Percentiles rank a stretch among this genome's conserved stretches.
phyloP scores from a whole-genome alignment of 106 monocot species.

The Dactylorhiza incarnata region DNA sequence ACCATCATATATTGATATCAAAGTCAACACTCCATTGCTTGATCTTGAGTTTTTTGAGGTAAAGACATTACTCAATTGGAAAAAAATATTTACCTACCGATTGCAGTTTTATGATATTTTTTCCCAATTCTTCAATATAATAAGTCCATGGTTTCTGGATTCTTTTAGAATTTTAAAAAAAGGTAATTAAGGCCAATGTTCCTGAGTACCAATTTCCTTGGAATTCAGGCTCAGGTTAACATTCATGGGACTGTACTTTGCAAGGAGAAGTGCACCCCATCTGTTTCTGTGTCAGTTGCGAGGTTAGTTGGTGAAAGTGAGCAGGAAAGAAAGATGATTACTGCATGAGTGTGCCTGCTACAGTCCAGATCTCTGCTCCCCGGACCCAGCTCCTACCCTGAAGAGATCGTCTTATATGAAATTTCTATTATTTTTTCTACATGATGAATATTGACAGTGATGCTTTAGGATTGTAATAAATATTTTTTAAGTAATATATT shows the following conservation, averaged over 20 bases:
- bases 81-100: not conserved
- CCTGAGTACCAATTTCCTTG: not conserved
- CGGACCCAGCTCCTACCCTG: too few relatives aligned
- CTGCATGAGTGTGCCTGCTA: too few relatives aligned
- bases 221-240: conserved; percentile 67
- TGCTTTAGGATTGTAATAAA: too few relatives aligned
- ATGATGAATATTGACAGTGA: too few relatives aligned
- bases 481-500: too few relatives aligned
- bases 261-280: conserved; percentile 64
- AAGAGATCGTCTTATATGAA: too few relatives aligned
- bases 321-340: conserved; percentile 49
- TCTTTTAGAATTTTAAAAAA: not conserved
- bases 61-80: conserved; percentile 6
- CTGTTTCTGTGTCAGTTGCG: conserved; percentile 48
- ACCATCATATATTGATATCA: conserved; percentile 67
- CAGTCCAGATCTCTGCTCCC: too few relatives aligned
- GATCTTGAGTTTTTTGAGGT: conserved; percentile 87
- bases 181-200: not conserved
- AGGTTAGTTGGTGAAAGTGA: conserved; percentile 22
- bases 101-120: conserved; percentile 1
- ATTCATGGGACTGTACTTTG: conserved; percentile 68
- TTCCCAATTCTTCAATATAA: conserved; percentile 1
- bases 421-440: too few relatives aligned
- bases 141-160: not conserved
- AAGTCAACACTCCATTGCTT: conserved; percentile 60